Percentiles rank a stretch among this genome's conserved stretches.
phyloP scores from a whole-genome alignment of 2,329 filamentous ascomycete species.

The Diplodia seriata region DNA sequence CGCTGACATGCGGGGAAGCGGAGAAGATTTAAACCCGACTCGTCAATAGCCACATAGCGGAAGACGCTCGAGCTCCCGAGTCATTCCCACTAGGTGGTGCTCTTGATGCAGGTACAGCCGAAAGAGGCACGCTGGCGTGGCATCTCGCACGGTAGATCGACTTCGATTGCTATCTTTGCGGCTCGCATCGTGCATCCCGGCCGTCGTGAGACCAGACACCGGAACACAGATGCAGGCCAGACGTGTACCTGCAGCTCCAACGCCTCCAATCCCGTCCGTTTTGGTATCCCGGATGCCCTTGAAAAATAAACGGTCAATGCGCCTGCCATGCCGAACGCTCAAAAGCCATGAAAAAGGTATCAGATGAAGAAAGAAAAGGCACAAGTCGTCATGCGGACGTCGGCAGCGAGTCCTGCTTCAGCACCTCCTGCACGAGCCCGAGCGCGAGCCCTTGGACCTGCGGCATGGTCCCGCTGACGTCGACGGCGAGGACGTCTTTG shows the following conservation, averaged over 20 bases:
- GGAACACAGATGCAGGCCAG: neutral
- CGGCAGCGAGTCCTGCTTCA: conserved; percentile 36
- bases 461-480: conserved; percentile 51
- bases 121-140: neutral
- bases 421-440: conserved; percentile 48
- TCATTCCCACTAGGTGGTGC: neutral
- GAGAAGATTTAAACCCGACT: conserved; percentile 19
- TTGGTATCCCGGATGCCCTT: conserved; percentile 26
- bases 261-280: conserved; percentile 9
- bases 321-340: conserved; percentile 25
- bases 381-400: conserved; percentile 15
- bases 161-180: conserved; percentile 18
- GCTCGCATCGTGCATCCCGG: neutral
- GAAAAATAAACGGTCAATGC: conserved; percentile 12
- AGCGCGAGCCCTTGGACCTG: conserved; percentile 52
- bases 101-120: conserved; percentile 21
- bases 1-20: conserved; percentile 25
- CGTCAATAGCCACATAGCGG: conserved; percentile 1
- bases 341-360: neutral
- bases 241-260: conserved; percentile 9
- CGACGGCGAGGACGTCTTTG: conserved; percentile 55
- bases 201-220: too few species aligned
- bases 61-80: conserved; percentile 20
- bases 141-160: conserved; percentile 8
- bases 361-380: conserved; percentile 2